A percentile compares a stretch with the other conserved stretches of the same genome.
Conservation (phyloP, 2,329 filamentous ascomycete genomes). For the Fusarium sp. region DNA sequence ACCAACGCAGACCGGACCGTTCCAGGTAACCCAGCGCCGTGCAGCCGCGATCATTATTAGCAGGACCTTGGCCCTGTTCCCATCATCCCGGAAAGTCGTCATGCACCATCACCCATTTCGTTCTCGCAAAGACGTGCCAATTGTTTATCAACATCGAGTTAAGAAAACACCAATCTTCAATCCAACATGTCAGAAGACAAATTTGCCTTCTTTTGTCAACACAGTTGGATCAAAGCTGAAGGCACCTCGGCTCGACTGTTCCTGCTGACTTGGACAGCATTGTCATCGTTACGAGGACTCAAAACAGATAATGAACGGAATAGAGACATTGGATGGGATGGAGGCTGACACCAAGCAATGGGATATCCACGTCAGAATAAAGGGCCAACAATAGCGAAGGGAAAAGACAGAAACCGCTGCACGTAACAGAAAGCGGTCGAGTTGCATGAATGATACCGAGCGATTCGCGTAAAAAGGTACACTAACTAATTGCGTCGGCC, state of each 20-base stretch:
- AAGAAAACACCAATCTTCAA: background rate
- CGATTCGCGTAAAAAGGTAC: constrained; percentile 20
- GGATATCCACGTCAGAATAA: background rate
- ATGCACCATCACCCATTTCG: constrained; percentile 16
- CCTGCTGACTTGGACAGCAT: background rate
- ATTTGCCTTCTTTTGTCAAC: too few relatives aligned
- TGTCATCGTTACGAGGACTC: background rate
- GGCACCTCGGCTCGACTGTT: background rate
- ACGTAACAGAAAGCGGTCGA: constrained; percentile 18
- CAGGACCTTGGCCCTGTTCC: constrained; percentile 15
- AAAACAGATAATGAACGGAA: background rate
- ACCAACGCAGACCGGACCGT: constrained; percentile 40
- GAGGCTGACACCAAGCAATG: background rate
- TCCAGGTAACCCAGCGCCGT: constrained; percentile 33
- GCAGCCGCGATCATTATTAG: constrained; percentile 24
- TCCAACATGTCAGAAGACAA: too few relatives aligned
- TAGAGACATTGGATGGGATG: background rate
- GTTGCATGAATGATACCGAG: constrained; percentile 38
- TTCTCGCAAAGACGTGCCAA: background rate
- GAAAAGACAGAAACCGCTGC: background rate
- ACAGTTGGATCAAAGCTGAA: background rate
- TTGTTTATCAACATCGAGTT: background rate
- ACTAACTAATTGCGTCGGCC: constrained; percentile 37
- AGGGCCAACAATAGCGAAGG: background rate
- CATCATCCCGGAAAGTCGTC: constrained; percentile 17